A percentile compares a stretch with the other conserved stretches of the same genome.
phyloP scores from a whole-genome alignment of 2,329 filamentous ascomycete species.

The Madurella mycetomatis region DNA sequence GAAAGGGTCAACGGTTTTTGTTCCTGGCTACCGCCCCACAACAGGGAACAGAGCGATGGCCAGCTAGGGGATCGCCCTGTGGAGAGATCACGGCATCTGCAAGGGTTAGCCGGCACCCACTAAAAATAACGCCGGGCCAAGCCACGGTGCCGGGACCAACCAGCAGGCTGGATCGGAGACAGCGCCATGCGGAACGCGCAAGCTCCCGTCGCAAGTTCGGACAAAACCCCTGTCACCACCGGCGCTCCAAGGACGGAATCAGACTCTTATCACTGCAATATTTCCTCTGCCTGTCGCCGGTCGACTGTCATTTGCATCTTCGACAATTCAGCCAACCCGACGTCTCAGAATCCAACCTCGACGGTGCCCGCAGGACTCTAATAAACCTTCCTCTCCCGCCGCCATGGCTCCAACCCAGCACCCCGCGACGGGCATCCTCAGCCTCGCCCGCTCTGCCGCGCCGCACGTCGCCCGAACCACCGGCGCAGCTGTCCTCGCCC shows the following conservation, averaged over 20 bases:
- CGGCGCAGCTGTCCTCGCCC: constrained; percentile 32
- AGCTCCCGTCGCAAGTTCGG: background rate
- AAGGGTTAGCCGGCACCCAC: background rate
- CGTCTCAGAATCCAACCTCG: too few species aligned
- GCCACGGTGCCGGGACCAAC: constrained; percentile 1
- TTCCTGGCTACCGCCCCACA: background rate
- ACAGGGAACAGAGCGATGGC: background rate
- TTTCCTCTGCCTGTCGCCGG: too few species aligned
- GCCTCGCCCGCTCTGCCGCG: constrained; percentile 13
- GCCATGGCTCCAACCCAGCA: constrained; percentile 11
- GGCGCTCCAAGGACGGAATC: background rate
- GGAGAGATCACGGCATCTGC: constrained; percentile 4
- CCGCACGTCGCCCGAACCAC: constrained; percentile 18
- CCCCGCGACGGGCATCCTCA: background rate
- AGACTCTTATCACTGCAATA: background rate
- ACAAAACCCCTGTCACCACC: background rate
- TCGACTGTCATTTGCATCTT: too few species aligned
- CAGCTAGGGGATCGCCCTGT: background rate
- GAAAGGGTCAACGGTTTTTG: background rate
- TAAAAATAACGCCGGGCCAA: constrained; percentile 13
- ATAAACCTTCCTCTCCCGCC: too few species aligned
- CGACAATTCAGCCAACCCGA: too few species aligned
- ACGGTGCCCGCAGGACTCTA: too few species aligned
- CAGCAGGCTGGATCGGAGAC: background rate
- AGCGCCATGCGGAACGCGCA: constrained; percentile 11